Evolutionary conservation across 2,329 filamentous ascomycete genomes (phyloP), one percentile per base, ranked within the genome.

Genomic region (Phoma herbarum): DNA sequence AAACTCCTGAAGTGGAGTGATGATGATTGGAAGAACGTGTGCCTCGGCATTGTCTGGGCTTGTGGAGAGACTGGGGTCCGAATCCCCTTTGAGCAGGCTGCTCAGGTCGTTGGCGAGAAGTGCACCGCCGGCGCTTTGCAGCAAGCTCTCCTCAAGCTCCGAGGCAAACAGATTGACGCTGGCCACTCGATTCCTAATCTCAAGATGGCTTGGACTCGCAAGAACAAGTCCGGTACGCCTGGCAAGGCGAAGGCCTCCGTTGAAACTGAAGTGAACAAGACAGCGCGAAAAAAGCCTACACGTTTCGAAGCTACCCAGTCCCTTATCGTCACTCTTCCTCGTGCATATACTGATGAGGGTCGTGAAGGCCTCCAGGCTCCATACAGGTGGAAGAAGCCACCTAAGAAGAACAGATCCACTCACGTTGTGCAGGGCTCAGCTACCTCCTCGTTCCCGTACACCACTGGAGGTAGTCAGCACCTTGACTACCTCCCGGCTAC

Each of bases 61-160:
- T 74, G 71, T 37, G 73, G 72, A 14, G 68, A 75, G 43, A 60
- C 46, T 29, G 64, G 66, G 10, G 45, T 74, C n/a, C 54, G 59
- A 7, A 72, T 76, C 26, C 72, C 72, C 3, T 77, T 74, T 42
- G 67, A 65, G 4, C 64, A 69, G 52, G 72, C 69, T 28, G 71
- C 73, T 10, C 62, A 68, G 29, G 12, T 71, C 8, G 64, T 76
- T 5, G 59, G 63, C 16, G 46, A 60, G 20, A 61, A 44, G 16
- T 71, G 68, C 41, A 71, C 73, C 16, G 67, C 65, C 2, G 59
- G 68, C 28, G 73, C 72, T 14, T 50, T 77, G 20, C 72, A 77
- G 48, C 74, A 77, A 56, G 73, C 73, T 25, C 55, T 75, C 29
- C 62, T 75, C 43, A 76, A 77, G 62, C 54, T 74, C 10, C 65